A percentile compares a stretch with the other conserved stretches of the same genome.
Conservation (phyloP, 148 eudicot genomes). For the Fallopia convolvulus region DNA sequence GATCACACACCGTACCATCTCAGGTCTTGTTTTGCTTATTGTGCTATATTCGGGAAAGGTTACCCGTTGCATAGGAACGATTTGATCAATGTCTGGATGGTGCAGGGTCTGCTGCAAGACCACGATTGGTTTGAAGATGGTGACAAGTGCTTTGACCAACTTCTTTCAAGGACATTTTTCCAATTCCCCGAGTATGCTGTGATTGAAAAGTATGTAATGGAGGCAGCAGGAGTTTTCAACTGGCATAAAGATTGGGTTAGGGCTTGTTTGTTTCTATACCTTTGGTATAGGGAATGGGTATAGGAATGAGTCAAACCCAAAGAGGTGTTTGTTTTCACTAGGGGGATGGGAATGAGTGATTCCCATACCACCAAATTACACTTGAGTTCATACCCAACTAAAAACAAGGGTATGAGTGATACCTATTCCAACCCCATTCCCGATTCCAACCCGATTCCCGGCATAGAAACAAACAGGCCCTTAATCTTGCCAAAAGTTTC, state of each 20-base stretch:
- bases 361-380: too few relatives aligned
- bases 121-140: neutral
- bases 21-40: conserved; percentile 15
- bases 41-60: conserved; percentile 3
- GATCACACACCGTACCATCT: conserved; percentile 20
- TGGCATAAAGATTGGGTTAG: neutral
- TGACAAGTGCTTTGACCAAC: conserved; percentile 4
- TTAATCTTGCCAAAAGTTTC: neutral
- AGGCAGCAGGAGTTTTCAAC: neutral
- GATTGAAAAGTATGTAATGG: neutral
- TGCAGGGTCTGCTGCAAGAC: conserved; percentile 15
- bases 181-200: neutral
- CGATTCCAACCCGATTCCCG: too few relatives aligned
- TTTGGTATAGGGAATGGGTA: too few relatives aligned
- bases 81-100: conserved; percentile 13
- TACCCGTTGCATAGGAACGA: neutral
- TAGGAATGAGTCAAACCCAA: too few relatives aligned
- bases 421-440: too few relatives aligned
- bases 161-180: conserved; percentile 33
- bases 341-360: too few relatives aligned
- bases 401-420: too few relatives aligned
- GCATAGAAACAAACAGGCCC: too few relatives aligned
- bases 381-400: too few relatives aligned
- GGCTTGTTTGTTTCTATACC: too few relatives aligned
- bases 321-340: too few relatives aligned